These are phyloP conservation scores for Scheffersomyces cryptocercus DNA, from an alignment of 1,139 yeast species.

Conservation along the genomic window DNA sequence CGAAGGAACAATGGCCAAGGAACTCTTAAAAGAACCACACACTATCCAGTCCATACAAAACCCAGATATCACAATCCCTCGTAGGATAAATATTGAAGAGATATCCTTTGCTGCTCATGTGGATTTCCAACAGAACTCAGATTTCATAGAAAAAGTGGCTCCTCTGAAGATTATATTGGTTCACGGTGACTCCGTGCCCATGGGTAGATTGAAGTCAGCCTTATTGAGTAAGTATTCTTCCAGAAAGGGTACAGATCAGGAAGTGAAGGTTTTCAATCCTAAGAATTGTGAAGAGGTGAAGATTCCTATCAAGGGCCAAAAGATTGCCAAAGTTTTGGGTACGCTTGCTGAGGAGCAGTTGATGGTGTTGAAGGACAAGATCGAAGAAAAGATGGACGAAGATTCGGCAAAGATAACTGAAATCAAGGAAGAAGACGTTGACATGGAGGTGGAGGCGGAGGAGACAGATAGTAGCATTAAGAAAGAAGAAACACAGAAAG, in stretches of 20 bases:
- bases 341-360: slow-evolving; percentile 61
- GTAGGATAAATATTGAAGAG: slow-evolving; percentile 89
- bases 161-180: slow-evolving; percentile 86
- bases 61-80: slow-evolving; percentile 81
- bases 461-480: slow-evolving; percentile 2
- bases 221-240: slow-evolving; percentile 81
- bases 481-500: slow-evolving; percentile 4
- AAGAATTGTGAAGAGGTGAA: slow-evolving; percentile 82
- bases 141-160: slow-evolving; percentile 83
- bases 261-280: slow-evolving; percentile 92
- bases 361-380: slow-evolving; percentile 30
- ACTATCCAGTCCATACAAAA: slow-evolving; percentile 80
- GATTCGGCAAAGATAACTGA: slow-evolving; percentile 18
- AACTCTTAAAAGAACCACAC: slow-evolving; percentile 80
- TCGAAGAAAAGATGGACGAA: slow-evolving; percentile 22
- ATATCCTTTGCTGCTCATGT: slow-evolving; percentile 99
- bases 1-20: slow-evolving; percentile 97
- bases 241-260: slow-evolving; percentile 83
- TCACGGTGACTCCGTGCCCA: slow-evolving; percentile 97
- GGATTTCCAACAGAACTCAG: slow-evolving; percentile 89
- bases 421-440: slow-evolving; percentile 12
- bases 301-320: slow-evolving; percentile 78
- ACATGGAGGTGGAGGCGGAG: slow-evolving; percentile 3
- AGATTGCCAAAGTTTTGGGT: slow-evolving; percentile 85
- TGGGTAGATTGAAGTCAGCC: slow-evolving; percentile 96